phyloP scores from a whole-genome alignment of 2,329 filamentous ascomycete species.

The Scolecobasidium constrictum region DNA sequence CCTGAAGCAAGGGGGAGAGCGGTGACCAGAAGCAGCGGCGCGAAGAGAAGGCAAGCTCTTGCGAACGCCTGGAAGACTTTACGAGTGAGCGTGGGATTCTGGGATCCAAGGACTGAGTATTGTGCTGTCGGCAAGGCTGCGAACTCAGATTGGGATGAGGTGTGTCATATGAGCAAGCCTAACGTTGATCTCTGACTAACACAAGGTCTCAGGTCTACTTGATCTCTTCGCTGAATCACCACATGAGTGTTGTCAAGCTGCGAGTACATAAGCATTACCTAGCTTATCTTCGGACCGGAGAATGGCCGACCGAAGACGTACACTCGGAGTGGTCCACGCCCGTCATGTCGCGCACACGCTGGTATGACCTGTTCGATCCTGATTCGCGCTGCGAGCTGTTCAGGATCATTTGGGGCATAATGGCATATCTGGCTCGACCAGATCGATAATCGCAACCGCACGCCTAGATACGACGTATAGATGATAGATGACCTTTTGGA shows the following conservation, averaged over 20 bases:
- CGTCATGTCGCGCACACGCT: conserved; percentile 42
- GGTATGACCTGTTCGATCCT: conserved; percentile 47
- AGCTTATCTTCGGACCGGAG: conserved; percentile 39
- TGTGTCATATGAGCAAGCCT: too few relatives aligned
- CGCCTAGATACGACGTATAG: too few relatives aligned
- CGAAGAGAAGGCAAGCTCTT: conserved; percentile 15
- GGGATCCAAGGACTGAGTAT: conserved; percentile 47
- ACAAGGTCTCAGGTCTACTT: conserved; percentile 34
- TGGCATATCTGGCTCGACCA: conserved; percentile 38
- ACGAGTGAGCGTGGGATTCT: conserved; percentile 37
- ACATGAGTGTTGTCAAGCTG: conserved; percentile 48
- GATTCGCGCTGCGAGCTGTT: conserved; percentile 46
- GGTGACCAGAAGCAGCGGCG: conserved; percentile 22
- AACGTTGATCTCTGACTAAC: neutral
- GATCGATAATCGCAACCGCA: too few relatives aligned
- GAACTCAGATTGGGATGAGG: conserved; percentile 39
- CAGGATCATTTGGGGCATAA: conserved; percentile 45
- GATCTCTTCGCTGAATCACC: conserved; percentile 52
- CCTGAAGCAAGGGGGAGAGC: conserved; percentile 12
- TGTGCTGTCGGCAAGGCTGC: conserved; percentile 44
- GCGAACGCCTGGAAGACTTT: conserved; percentile 43
- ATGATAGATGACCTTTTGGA: too few relatives aligned
- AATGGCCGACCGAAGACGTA: conserved; percentile 13
- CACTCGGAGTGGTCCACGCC: conserved; percentile 40
- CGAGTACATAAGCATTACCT: conserved; percentile 46